These are phyloP conservation scores for Galeopsis tetrahit DNA, from an alignment of 257 asterid species.

Conservation along the genomic window DNA sequence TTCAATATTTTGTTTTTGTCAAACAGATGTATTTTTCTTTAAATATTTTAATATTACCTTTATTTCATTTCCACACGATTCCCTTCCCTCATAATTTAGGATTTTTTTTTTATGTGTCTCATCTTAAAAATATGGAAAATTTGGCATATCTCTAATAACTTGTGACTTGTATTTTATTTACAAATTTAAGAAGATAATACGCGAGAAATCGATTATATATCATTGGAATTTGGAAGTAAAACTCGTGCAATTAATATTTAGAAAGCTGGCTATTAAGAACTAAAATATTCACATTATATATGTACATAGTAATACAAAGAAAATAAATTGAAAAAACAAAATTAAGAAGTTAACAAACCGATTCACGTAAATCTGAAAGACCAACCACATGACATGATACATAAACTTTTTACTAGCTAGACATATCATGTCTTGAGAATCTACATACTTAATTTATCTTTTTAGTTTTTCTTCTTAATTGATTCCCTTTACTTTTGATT, in stretches of 20 bases:
- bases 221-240: background rate
- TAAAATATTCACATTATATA: conserved; percentile 3
- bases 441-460: conserved; percentile 1
- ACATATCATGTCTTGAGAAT: background rate
- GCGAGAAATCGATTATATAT: too few relatives aligned
- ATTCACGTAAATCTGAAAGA: background rate
- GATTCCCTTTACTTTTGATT: background rate
- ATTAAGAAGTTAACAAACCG: background rate
- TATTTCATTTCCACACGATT: too few relatives aligned
- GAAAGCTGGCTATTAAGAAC: background rate
- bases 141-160: too few relatives aligned
- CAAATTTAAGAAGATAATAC: too few relatives aligned
- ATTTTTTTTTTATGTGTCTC: too few relatives aligned
- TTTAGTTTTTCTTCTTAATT: background rate
- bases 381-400: background rate
- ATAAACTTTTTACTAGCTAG: background rate
- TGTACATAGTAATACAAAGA: background rate
- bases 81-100: too few relatives aligned
- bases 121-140: too few relatives aligned
- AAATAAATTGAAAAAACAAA: background rate
- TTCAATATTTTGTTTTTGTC: too few relatives aligned
- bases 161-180: too few relatives aligned
- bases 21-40: too few relatives aligned
- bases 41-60: too few relatives aligned
- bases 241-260: background rate